Base-by-base conservation (phyloP, 1,139 yeast species). In the Pichia sp. region DNA sequence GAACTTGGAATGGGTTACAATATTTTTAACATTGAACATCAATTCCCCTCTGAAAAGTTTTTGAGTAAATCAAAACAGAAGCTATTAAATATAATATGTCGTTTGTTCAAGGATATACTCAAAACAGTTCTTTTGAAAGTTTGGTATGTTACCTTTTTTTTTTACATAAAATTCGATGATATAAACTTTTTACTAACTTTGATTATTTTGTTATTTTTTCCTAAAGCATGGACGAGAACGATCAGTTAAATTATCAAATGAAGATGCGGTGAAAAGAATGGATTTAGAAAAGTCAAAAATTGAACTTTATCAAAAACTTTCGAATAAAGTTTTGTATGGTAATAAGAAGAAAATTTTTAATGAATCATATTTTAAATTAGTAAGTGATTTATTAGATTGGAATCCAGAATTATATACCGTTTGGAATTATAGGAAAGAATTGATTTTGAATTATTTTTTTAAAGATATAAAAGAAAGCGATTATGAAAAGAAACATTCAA, bases 371-470 rank as follows among this genome's bases (percentile, higher is more conserved):
- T 71, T 89, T 39, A 69, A 72, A 2, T 70, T 75, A 53, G 79
- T 85, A 0, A 75, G 86, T 0, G 69, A 71, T 33, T 59, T 92
- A 30, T 70, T 92, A 27, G 67, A 73, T 28, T 60, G 77, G 51
- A 89, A 90, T 59, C 97, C 97, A 0, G 97, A 94, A 60, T 79
- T 85, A 56, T 90, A 90, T 64, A 83, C 96, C 0, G 74, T 79
- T 1, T 94, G 98, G 98, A 92, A 92, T 63, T 85, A 76, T 60
- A 75, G 98, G 50, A 75, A 97, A 49, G 92, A 86, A 55, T 79
- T 86, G 2, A 66, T 90, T 33, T 44, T 60, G 0, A 59, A 65
- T 5, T 60, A 67, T 10, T 60, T 74, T 40, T 66, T 73, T 45
- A 52, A 50, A 28, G 51, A 46, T 28, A 8, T 50, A 9, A 32